Percentiles rank a stretch among this genome's conserved stretches.
These are phyloP conservation scores for Myriosclerotinia duriaeana DNA, from an alignment of 2,329 filamentous ascomycete genomes.

Conservation along the genomic window DNA sequence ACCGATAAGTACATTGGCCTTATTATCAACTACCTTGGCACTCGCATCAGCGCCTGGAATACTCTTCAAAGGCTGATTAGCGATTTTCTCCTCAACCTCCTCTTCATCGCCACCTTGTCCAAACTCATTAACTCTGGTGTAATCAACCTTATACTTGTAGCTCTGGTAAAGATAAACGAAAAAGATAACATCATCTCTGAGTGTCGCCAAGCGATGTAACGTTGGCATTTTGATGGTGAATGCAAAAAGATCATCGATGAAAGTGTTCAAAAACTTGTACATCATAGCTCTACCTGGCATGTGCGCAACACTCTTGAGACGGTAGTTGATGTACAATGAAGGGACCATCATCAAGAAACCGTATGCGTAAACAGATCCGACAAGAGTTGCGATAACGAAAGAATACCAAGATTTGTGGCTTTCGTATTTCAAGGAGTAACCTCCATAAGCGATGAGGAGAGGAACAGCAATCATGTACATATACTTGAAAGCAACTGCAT, in stretches of 20 bases:
- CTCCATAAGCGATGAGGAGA: slow-evolving; percentile 82
- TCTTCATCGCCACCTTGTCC: slow-evolving; percentile 97
- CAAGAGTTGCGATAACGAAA: slow-evolving; percentile 90
- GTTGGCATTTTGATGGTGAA: slow-evolving; percentile 99
- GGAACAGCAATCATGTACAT: slow-evolving; percentile 92
- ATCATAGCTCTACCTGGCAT: slow-evolving; percentile 97
- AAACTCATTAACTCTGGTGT: slow-evolving; percentile 92
- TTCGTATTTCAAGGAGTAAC: slow-evolving; percentile 89
- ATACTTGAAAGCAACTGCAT: slow-evolving; percentile 96
- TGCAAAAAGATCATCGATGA: slow-evolving; percentile 97
- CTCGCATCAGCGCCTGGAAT: slow-evolving; percentile 30
- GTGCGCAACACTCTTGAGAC: slow-evolving; percentile 90
- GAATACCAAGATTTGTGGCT: slow-evolving; percentile 98
- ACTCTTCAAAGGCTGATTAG: slow-evolving; percentile 41
- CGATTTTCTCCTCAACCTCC: slow-evolving; percentile 53
- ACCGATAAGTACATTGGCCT: slow-evolving; percentile 29
- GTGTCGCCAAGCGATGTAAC: slow-evolving; percentile 84
- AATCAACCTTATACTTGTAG: slow-evolving; percentile 90
- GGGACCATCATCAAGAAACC: slow-evolving; percentile 99
- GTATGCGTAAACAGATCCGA: slow-evolving; percentile 95
- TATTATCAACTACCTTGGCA: slow-evolving; percentile 37
- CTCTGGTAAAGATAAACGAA: slow-evolving; percentile 96
- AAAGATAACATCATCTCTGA: slow-evolving; percentile 96
- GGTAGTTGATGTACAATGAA: slow-evolving; percentile 97
- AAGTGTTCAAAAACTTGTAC: slow-evolving; percentile 98